These are phyloP conservation scores for Chionographis japonica DNA, from an alignment of 106 monocot genomes.

Conservation along the genomic window DNA sequence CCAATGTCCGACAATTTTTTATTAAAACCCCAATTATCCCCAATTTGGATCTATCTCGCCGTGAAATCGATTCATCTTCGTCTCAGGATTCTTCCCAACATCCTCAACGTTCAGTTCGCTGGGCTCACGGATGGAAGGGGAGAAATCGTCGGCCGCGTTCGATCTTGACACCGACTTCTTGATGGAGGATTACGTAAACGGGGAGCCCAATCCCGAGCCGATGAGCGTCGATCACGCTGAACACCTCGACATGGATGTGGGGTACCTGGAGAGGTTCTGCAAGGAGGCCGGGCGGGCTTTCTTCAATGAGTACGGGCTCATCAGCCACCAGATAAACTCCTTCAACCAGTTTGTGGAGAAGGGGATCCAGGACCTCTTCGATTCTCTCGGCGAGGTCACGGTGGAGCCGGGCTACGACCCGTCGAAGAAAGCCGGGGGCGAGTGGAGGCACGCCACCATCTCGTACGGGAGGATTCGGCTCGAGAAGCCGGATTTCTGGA, in stretches of 20 bases:
- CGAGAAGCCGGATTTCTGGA: slow-evolving; percentile 71
- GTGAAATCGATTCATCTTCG: too few relatives aligned
- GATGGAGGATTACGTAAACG: slow-evolving; percentile 14
- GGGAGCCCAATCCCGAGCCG: slow-evolving; percentile 9
- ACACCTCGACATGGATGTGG: slow-evolving; percentile 19
- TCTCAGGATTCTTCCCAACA: too few relatives aligned
- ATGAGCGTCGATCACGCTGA: slow-evolving; percentile 18
- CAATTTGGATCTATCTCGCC: too few relatives aligned
- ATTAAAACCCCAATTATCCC: too few relatives aligned
- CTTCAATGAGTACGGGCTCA: slow-evolving; percentile 72
- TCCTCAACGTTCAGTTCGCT: neutral
- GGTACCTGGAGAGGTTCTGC: slow-evolving; percentile 51
- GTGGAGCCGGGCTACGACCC: slow-evolving; percentile 85
- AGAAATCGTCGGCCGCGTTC: neutral
- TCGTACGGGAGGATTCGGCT: slow-evolving; percentile 67
- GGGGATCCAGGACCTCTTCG: slow-evolving; percentile 73
- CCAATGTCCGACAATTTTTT: too few relatives aligned
- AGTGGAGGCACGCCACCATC: slow-evolving; percentile 67
- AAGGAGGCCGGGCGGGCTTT: slow-evolving; percentile 70
- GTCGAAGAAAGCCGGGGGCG: slow-evolving; percentile 45
- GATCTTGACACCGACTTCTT: slow-evolving; percentile 8
- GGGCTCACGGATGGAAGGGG: slow-evolving; percentile 18
- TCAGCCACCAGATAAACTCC: slow-evolving; percentile 86
- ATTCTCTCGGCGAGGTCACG: slow-evolving; percentile 65
- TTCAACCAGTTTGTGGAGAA: slow-evolving; percentile 70